Percentiles rank a stretch among this genome's conserved stretches.
Evolutionary conservation across 73 alveolate genomes (phyloP).

Genomic region (Durusdinium trenchii): DNA sequence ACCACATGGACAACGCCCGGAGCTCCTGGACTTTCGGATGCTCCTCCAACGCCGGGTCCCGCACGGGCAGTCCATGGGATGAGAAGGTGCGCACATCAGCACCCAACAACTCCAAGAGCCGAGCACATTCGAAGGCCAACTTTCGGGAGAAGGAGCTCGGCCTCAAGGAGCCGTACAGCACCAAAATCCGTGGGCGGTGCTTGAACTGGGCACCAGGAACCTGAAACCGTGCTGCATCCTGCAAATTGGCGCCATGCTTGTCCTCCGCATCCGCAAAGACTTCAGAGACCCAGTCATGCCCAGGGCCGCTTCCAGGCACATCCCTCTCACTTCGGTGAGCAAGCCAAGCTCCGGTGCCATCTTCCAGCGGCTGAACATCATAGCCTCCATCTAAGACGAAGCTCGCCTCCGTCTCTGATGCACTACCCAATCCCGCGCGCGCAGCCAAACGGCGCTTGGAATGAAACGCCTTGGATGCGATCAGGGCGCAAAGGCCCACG

Average conservation of each 20-base stretch:
- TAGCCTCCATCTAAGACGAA: conserved; percentile 11
- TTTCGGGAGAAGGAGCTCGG: conserved; percentile 55
- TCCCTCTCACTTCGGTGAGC: conserved; percentile 5
- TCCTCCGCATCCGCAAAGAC: conserved; percentile 54
- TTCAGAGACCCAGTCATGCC: conserved; percentile 47
- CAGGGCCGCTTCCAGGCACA: conserved; percentile 74
- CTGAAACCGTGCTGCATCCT: neutral
- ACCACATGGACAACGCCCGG: conserved; percentile 62
- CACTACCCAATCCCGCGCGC: neutral
- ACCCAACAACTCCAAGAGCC: conserved; percentile 59
- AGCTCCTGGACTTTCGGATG: conserved; percentile 90
- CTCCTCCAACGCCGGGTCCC: conserved; percentile 94
- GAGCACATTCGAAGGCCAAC: conserved; percentile 70
- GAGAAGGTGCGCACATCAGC: conserved; percentile 9
- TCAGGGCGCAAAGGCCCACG: too few species aligned
- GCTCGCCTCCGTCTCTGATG: conserved; percentile 23
- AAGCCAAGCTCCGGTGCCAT: conserved; percentile 61
- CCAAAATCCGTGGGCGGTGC: conserved; percentile 62
- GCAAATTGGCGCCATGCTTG: conserved; percentile 18
- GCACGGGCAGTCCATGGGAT: conserved; percentile 54
- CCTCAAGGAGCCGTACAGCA: conserved; percentile 49
- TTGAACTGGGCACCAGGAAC: conserved; percentile 15
- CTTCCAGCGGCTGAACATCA: neutral
- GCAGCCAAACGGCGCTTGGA: too few species aligned
- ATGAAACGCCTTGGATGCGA: too few species aligned